Evolutionary conservation across 164 flowering plant genomes (phyloP).

Genomic region (Sextonia rubra): DNA sequence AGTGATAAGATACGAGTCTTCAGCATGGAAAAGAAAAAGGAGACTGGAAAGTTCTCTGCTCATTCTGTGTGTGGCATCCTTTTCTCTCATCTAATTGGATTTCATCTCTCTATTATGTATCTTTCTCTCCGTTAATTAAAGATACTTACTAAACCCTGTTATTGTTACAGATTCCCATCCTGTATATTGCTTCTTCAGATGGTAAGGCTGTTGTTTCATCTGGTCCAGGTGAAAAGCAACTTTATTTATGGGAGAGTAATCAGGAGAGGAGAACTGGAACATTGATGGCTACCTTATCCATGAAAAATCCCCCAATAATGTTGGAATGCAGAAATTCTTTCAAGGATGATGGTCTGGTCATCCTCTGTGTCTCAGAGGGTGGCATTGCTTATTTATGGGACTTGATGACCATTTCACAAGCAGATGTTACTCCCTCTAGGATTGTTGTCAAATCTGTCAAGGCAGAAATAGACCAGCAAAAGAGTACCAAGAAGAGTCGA

Average conservation of each 20-base stretch:
- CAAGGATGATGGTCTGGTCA: slow-evolving; percentile 18
- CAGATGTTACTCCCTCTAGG: slow-evolving; percentile 26
- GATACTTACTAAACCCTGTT: not conserved
- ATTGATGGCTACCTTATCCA: slow-evolving; percentile 26
- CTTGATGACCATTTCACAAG: slow-evolving; percentile 19
- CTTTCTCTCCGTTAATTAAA: not conserved
- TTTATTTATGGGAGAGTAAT: slow-evolving; percentile 36
- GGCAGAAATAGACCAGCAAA: slow-evolving; percentile 10
- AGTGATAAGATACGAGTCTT: slow-evolving; percentile 23
- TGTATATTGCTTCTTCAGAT: slow-evolving; percentile 22
- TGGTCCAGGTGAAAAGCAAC: slow-evolving; percentile 25
- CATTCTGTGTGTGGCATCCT: slow-evolving; percentile 20
- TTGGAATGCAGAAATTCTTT: slow-evolving; percentile 25
- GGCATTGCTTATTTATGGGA: slow-evolving; percentile 36
- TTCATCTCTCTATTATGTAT: not conserved
- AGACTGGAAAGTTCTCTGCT: slow-evolving; percentile 22
- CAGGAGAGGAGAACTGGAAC: slow-evolving; percentile 8
- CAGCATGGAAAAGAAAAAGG: slow-evolving; percentile 27
- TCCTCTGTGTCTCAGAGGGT: slow-evolving; percentile 32
- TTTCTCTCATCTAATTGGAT: slow-evolving; percentile 1
- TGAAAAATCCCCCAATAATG: slow-evolving; percentile 27
- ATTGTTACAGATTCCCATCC: slow-evolving; percentile 18
- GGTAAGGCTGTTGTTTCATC: slow-evolving; percentile 30
- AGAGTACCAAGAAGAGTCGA: slow-evolving; percentile 22
- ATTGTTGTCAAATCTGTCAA: slow-evolving; percentile 21